Conservation (phyloP, 495 filamentous ascomycete genomes). For the Penicillium parvum region DNA sequence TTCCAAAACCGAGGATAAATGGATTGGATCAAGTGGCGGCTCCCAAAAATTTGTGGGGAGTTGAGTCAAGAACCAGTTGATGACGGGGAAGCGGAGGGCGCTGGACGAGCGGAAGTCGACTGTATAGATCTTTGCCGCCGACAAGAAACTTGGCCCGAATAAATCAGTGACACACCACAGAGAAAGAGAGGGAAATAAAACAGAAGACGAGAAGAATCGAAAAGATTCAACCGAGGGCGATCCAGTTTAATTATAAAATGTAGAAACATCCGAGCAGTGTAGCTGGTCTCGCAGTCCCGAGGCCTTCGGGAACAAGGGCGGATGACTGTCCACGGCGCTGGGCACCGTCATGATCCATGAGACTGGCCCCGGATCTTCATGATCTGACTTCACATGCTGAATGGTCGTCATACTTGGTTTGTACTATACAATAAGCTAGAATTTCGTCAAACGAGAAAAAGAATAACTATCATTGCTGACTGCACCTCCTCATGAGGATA, state of each 20-base stretch:
- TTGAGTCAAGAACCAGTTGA: slow-evolving; percentile 11
- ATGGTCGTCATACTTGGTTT: no score
- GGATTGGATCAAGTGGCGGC: slow-evolving; percentile 30
- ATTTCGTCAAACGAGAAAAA: no score
- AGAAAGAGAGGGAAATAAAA: slow-evolving; percentile 1
- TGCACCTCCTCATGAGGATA: no score
- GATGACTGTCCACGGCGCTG: slow-evolving; percentile 16
- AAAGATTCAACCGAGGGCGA: slow-evolving; percentile 9
- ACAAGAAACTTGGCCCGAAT: not conserved
- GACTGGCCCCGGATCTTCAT: slow-evolving; percentile 14
- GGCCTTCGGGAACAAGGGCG: slow-evolving; percentile 31
- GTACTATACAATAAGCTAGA: no score
- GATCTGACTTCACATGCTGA: slow-evolving; percentile 25
- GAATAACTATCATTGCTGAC: no score
- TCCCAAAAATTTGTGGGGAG: slow-evolving; percentile 28
- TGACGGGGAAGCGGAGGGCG: slow-evolving; percentile 43
- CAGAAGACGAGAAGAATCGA: not conserved
- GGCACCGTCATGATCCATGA: slow-evolving; percentile 4
- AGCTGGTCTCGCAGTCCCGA: slow-evolving; percentile 19
- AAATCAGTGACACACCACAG: not conserved
- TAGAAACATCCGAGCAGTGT: slow-evolving; percentile 4
- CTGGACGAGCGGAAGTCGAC: slow-evolving; percentile 49
- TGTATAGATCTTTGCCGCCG: slow-evolving; percentile 10
- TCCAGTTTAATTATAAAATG: slow-evolving; percentile 10
- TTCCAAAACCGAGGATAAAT: slow-evolving; percentile 10